Base-by-base conservation (phyloP, 805 yeast genomes). In the Candida patagonica region DNA sequence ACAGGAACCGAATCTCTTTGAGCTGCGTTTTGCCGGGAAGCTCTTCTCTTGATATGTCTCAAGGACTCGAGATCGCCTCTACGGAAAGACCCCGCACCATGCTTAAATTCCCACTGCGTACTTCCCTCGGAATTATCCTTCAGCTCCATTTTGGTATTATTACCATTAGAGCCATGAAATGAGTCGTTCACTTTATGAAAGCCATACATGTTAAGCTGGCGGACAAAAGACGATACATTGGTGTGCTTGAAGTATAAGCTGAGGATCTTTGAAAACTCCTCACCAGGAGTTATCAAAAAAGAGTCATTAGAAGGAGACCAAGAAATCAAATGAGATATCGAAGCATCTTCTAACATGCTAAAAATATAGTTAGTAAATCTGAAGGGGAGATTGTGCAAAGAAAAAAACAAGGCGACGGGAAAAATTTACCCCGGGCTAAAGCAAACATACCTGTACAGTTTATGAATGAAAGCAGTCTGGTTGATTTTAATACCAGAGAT, bases 191-290 rank as follows among this genome's bases (percentile, higher is more conserved):
- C 65, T 62, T 88, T 87, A 60, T 88, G 96, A 65, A 88, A 87
- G 1, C 96, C 96, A 58, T 87, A 87, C 96, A 88, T 89, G 65
- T 89, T 95, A 34, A 88, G 66, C 61, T 89, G 96, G 35, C 96
- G 74, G 26, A 89, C 95, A 65, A 89, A 89, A 44, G 89, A 78
- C 19, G 95, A 86, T 22, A 88, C 86, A 56, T 89, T 89, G 3
- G 94, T 94, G 63, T 88, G 96, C 58, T 89, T 89, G 68, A 89
- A 88, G 58, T 83, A 87, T 35, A 68, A 42, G 67, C 70, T 61
- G 42, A 80, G 63, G 25, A 80, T 88, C 54, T 79, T 78, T 40
- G 89, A 75, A 54, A 92, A 88, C 57, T 80, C 88, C 57, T 88
- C 95, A 37, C 81, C 80, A 0, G 96, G 96, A 4, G 73, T 62